These are phyloP conservation scores for Eucalyptus marginata DNA, from an alignment of 345 rosid species.

Conservation along the genomic window DNA sequence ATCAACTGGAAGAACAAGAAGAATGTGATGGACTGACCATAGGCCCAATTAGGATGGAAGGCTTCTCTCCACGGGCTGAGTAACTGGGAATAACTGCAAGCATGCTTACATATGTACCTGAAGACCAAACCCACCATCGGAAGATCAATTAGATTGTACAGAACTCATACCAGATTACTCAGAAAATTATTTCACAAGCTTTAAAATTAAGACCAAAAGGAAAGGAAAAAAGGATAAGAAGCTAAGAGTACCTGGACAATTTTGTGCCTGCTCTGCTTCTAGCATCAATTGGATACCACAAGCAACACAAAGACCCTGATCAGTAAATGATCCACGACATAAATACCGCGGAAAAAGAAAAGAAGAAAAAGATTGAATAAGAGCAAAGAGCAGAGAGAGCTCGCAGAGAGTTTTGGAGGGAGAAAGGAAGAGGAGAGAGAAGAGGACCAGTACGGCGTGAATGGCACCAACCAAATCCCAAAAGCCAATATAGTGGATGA, in stretches of 20 bases:
- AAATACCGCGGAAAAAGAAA: too few relatives aligned
- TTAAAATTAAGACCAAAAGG: not conserved
- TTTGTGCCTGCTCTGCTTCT: conserved; percentile 5
- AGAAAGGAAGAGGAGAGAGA: not conserved
- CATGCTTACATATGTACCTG: conserved; percentile 70
- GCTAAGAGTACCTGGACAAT: too few relatives aligned
- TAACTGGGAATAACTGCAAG: conserved; percentile 55
- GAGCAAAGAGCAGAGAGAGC: not conserved
- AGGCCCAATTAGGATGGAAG: conserved; percentile 52
- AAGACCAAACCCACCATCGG: not conserved
- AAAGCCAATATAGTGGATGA: conserved; percentile 26
- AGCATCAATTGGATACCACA: conserved; percentile 41
- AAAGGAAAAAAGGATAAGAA: not conserved
- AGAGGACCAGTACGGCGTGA: conserved; percentile 13
- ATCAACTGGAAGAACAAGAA: not conserved
- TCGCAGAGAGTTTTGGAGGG: not conserved
- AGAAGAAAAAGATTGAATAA: not conserved
- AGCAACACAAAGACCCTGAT: conserved; percentile 50
- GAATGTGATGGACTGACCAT: conserved; percentile 21
- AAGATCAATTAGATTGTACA: not conserved
- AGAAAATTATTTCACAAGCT: not conserved
- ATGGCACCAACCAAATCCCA: conserved; percentile 69
- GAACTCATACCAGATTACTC: not conserved
- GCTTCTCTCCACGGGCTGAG: conserved; percentile 60
- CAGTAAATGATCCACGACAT: not conserved